Evolutionary conservation across 805 yeast species (phyloP), one percentile per base, ranked within the genome.

Genomic region (Jamesozyma hellenica): DNA sequence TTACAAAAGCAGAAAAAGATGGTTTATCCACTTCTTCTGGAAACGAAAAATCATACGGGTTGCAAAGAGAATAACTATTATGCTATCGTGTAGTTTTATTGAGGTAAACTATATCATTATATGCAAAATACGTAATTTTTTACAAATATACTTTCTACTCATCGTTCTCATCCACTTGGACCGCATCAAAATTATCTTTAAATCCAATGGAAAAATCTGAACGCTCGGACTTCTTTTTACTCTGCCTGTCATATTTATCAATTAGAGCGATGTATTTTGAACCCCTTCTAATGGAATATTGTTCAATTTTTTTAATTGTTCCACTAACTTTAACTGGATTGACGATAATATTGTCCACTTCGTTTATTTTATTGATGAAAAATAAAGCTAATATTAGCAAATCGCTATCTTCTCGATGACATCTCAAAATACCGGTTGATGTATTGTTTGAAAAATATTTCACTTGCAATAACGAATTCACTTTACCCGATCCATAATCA

Each of bases 401-500:
- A 33, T 78, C 74, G 37, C 67, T 71, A 41, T 77, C 76, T 34
- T 74, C 82, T 41, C 94, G 60, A 8, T 79, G 71, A 42, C 90
- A 82, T 45, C 95, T 68, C 15, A 90, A 52, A 4, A 88, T 88
- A 0, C 96, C 96, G 0, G 87, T 79, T 0, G 87, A 77, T 0
- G 96, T 87, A 50, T 71, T 72, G 40, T 75, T 75, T 13, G 92
- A 82, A 60, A 84, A 88, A 56, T 87, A 87, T 55, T 86, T 84
- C 38, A 88, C 61, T 13, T 75, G 71, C 4, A 83, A 54, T 25
- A 79, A 70, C 43, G 75, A 61, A 1, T 78, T 75, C 4, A 75
- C 75, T 15, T 70, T 66, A 0, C 92, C 94, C 0, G 74, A 53
- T 0, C 95, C 96, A 40, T 68, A 64, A 39, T 85, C 95, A 1